phyloP scores from a whole-genome alignment of 2,329 filamentous ascomycete genomes.

The Clonostachys rosea region DNA sequence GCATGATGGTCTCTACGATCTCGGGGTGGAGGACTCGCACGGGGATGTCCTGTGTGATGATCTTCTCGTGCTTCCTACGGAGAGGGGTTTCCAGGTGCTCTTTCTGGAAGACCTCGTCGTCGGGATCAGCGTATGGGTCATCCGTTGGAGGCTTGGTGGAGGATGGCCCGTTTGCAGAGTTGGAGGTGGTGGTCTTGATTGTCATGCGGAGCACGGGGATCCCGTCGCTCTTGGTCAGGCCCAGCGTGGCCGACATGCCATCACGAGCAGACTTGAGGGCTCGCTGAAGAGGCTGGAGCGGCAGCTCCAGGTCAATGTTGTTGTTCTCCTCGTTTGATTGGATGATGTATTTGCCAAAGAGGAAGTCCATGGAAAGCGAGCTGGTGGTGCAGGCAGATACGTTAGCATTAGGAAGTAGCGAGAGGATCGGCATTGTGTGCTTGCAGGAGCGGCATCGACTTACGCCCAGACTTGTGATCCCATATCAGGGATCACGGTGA shows the following conservation, averaged over 20 bases:
- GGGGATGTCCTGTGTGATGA: constrained; percentile 95
- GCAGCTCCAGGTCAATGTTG: constrained; percentile 94
- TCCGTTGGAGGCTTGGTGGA: constrained; percentile 22
- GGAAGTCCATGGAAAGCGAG: constrained; percentile 66
- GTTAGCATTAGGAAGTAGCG: too few species aligned
- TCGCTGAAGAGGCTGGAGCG: constrained; percentile 79
- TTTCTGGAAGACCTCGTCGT: constrained; percentile 37
- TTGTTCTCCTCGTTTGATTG: constrained; percentile 80
- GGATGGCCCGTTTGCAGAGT: constrained; percentile 17
- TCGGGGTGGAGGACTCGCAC: constrained; percentile 81
- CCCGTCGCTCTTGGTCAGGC: constrained; percentile 89
- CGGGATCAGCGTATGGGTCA: constrained; percentile 31
- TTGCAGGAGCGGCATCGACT: constrained; percentile 24
- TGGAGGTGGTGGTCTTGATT: constrained; percentile 69
- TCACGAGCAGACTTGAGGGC: constrained; percentile 87
- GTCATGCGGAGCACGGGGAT: constrained; percentile 85
- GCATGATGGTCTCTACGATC: constrained; percentile 87
- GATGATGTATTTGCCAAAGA: constrained; percentile 82
- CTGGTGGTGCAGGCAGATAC: constrained; percentile 20
- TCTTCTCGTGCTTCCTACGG: constrained; percentile 74
- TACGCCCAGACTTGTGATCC: constrained; percentile 96
- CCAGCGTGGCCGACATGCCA: constrained; percentile 76
- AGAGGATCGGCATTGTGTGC: too few species aligned
- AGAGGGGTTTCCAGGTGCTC: constrained; percentile 52
- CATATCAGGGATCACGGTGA: constrained; percentile 92